These are phyloP conservation scores for Microascus cirrosus DNA, from an alignment of 2,329 filamentous ascomycete species.

Conservation along the genomic window DNA sequence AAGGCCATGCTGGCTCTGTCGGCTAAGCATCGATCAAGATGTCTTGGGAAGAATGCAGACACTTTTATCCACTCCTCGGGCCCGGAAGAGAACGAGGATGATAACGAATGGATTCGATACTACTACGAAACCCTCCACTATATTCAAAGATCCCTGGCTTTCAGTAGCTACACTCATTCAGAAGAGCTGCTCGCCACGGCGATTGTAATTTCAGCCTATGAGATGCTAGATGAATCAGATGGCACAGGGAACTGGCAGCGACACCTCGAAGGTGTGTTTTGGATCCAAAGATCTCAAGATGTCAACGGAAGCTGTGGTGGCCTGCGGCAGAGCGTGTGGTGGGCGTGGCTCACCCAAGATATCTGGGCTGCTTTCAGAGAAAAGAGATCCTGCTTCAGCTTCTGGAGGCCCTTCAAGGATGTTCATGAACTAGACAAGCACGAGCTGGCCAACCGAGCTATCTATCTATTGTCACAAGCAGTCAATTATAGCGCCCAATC, in stretches of 20 bases:
- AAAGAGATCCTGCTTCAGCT: conserved; percentile 39
- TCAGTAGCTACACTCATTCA: conserved; percentile 46
- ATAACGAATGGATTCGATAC: too few relatives aligned
- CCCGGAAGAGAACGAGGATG: too few relatives aligned
- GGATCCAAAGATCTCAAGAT: conserved; percentile 49
- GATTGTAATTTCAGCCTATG: conserved; percentile 47
- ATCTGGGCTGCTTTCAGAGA: conserved; percentile 52
- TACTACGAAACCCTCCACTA: conserved; percentile 52
- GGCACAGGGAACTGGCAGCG: conserved; percentile 44
- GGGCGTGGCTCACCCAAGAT: conserved; percentile 53
- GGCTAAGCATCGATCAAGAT: background rate
- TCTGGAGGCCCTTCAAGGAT: conserved; percentile 41
- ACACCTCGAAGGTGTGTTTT: conserved; percentile 51
- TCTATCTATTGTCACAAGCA: conserved; percentile 20
- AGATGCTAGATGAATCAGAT: conserved; percentile 42
- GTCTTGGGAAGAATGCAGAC: too few relatives aligned
- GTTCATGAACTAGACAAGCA: conserved; percentile 37
- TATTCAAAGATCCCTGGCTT: conserved; percentile 42
- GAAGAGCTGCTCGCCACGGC: conserved; percentile 46
- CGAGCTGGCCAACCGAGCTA: conserved; percentile 23
- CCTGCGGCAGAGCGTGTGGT: conserved; percentile 47
- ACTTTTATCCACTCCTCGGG: too few relatives aligned
- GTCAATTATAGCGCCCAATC: background rate
- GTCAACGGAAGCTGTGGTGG: conserved; percentile 46
- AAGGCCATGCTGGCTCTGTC: background rate